phyloP scores from a whole-genome alignment of 179 eudicot species.

The Sideroxylon spinosum region DNA sequence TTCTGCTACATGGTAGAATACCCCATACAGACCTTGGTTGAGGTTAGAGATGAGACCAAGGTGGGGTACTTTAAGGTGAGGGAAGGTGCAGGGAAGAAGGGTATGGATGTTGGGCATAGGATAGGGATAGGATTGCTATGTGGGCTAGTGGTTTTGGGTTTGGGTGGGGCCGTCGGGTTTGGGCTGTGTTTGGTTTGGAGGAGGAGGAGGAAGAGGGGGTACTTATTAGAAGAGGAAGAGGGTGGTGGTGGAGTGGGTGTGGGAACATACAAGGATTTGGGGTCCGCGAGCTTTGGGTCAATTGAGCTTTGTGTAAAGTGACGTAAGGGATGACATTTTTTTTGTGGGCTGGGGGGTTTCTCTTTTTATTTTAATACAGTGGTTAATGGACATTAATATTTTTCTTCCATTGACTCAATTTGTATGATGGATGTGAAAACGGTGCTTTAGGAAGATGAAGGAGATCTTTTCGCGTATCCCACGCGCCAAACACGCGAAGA shows the following conservation, averaged over 20 bases:
- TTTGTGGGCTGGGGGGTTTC: too few species aligned
- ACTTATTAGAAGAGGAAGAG: constrained; percentile 8
- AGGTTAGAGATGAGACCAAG: constrained; percentile 56
- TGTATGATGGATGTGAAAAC: too few species aligned
- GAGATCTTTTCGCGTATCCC: neutral
- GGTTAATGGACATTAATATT: too few species aligned
- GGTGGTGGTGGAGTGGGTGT: constrained; percentile 29
- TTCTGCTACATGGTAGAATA: constrained; percentile 75
- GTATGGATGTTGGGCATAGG: constrained; percentile 25
- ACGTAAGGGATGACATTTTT: constrained; percentile 34
- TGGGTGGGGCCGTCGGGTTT: constrained; percentile 36
- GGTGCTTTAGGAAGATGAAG: too few species aligned
- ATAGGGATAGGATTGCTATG: constrained; percentile 52
- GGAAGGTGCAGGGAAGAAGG: constrained; percentile 47
- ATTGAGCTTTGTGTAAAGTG: constrained; percentile 52
- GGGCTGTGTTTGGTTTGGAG: constrained; percentile 34
- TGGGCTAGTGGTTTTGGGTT: constrained; percentile 43
- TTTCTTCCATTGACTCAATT: too few species aligned
- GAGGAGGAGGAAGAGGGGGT: constrained; percentile 35
- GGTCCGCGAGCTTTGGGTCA: constrained; percentile 60
- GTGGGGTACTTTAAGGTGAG: constrained; percentile 78
- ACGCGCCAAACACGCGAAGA: neutral
- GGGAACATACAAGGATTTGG: constrained; percentile 71
- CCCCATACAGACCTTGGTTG: constrained; percentile 64
- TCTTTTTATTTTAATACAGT: too few species aligned